phyloP scores from a whole-genome alignment of 2,329 filamentous ascomycete genomes.

The Fusarium protoensiforme region DNA sequence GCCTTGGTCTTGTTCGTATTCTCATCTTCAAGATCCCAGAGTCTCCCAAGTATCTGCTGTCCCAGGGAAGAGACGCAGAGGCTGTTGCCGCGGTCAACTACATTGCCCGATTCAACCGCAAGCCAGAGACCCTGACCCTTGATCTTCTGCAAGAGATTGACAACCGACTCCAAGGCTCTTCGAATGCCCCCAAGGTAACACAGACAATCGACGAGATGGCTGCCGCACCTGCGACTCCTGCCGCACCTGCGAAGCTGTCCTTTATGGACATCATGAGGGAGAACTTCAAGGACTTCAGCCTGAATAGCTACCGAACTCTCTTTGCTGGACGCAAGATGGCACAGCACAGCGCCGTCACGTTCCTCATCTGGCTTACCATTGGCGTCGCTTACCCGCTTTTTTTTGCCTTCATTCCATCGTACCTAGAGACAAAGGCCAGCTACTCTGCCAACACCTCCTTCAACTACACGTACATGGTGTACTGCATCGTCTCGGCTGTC shows the following conservation, averaged over 20 bases:
- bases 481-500: slow-evolving; percentile 51
- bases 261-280: slow-evolving; percentile 33
- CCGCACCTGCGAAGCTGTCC: slow-evolving; percentile 16
- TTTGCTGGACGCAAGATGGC: slow-evolving; percentile 48
- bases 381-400: slow-evolving; percentile 60
- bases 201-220: not conserved
- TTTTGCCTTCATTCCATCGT: slow-evolving; percentile 59
- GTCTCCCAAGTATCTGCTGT: slow-evolving; percentile 56
- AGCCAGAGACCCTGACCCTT: slow-evolving; percentile 22
- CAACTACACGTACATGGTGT: slow-evolving; percentile 48
- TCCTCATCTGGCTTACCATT: slow-evolving; percentile 57
- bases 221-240: not conserved
- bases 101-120: slow-evolving; percentile 50
- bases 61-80: slow-evolving; percentile 56
- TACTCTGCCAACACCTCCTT: slow-evolving; percentile 41
- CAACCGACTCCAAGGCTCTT: slow-evolving; percentile 4
- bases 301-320: slow-evolving; percentile 45
- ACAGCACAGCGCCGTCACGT: slow-evolving; percentile 50
- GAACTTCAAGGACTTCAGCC: slow-evolving; percentile 42
- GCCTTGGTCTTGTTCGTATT: slow-evolving; percentile 53
- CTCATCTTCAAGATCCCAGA: slow-evolving; percentile 56
- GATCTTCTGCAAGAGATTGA: slow-evolving; percentile 33
- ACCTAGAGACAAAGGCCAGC: slow-evolving; percentile 52
- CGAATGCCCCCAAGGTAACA: not conserved
- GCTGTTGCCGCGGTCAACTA: slow-evolving; percentile 59